Evolutionary conservation across 371 early-diverging fungal species (phyloP), one percentile per base, ranked within the genome.

Genomic region (Mucor racemosus): DNA sequence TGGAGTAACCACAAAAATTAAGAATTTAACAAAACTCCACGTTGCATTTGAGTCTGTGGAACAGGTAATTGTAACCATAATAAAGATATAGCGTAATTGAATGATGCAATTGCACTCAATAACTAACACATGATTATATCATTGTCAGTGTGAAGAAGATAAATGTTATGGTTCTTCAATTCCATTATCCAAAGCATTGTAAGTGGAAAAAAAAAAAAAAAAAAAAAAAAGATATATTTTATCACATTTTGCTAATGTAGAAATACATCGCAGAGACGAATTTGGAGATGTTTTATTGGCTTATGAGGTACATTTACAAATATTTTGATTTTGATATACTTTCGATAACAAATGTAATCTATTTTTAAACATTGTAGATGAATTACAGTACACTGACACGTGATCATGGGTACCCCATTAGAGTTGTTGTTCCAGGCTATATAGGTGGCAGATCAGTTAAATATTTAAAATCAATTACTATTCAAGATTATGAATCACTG

Each of bases 371-470:
- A 17, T 4, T 8, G 8, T 79, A 90, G 86, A 94, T 96, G 95
- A 96, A 96, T 68, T 90, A 92, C 19, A 73, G 81, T 53, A 83
- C 89, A 11, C 71, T 96, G 50, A 79, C 92, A 4, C 81, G 87
- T 48, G 92, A 92, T 73, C 93, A 92, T 66, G 96, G 96, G 0
- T 90, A 80, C 60, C 96, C 96, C 14, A 74, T 94, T 9, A 87
- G 96, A 38, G 91, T 90, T 5, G 89, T 96, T 9, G 93, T 95
- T 1, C 95, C 95, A 21, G 96, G 84, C 1, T 89, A 90, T 66
- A 94, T 95, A 60, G 96, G 95, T 8, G 96, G 93, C 0, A 87
- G 96, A 13, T 88, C 87, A 56, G 95, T 95, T 62, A 95, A 95
- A 65, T 95, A 88, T 84, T 76, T 95, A 11, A 82, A 84, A 61